phyloP scores from a whole-genome alignment of 352 stramenopile species.

The Saprolegnia diclina region DNA sequence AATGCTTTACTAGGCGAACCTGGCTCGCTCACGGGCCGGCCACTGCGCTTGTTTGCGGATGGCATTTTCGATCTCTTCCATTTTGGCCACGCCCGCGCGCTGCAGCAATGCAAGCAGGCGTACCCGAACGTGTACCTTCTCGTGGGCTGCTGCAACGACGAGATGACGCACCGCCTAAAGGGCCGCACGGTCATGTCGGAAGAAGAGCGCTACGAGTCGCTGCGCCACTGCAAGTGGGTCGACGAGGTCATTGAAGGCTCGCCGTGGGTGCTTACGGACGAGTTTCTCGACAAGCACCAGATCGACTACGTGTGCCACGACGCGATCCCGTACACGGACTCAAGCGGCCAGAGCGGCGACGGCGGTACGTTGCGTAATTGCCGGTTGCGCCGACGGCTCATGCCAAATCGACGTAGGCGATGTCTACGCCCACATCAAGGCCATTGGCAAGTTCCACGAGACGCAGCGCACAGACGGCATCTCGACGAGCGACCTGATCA shows the following conservation, averaged over 20 bases:
- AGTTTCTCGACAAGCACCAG: conserved; percentile 76
- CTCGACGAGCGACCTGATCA: conserved; percentile 87
- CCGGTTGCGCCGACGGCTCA: background rate
- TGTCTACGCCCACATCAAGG: conserved; percentile 83
- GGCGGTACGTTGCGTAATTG: conserved; percentile 24
- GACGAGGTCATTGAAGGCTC: conserved; percentile 83
- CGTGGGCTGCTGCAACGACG: conserved; percentile 81
- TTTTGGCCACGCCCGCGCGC: conserved; percentile 70
- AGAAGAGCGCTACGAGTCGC: conserved; percentile 77
- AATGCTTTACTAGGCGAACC: conserved; percentile 36
- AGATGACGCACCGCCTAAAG: conserved; percentile 84
- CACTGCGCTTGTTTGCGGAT: conserved; percentile 80
- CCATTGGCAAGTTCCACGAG: conserved; percentile 80
- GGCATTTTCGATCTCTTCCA: conserved; percentile 89
- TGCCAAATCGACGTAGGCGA: conserved; percentile 33
- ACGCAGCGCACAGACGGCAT: conserved; percentile 83
- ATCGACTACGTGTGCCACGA: conserved; percentile 89
- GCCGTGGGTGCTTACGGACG: conserved; percentile 80
- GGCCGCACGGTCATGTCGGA: conserved; percentile 85
- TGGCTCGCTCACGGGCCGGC: conserved; percentile 63
- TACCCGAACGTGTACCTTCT: conserved; percentile 83
- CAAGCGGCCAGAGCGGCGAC: conserved; percentile 61
- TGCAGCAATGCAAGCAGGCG: conserved; percentile 83
- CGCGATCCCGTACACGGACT: conserved; percentile 75
- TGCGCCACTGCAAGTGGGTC: conserved; percentile 84